Evolutionary conservation across 2,329 filamentous ascomycete species (phyloP).

Genomic region (Alternaria viburni): DNA sequence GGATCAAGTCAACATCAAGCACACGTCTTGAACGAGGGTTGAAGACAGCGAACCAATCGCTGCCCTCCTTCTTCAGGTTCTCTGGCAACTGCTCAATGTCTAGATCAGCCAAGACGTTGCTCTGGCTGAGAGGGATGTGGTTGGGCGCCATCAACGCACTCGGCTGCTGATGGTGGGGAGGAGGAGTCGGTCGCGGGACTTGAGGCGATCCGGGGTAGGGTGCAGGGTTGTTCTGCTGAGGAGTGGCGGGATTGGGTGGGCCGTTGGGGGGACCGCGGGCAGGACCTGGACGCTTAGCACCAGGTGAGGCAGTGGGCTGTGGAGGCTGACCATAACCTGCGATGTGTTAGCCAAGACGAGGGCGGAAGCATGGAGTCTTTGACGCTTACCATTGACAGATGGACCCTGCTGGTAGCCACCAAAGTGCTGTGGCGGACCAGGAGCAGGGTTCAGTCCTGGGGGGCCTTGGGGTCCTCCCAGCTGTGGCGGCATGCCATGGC

Average conservation of each 20-base stretch:
- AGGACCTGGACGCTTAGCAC: slow-evolving; percentile 72
- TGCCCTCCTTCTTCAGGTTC: slow-evolving; percentile 84
- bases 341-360: slow-evolving; percentile 12
- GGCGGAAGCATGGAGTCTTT: slow-evolving; percentile 12
- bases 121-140: slow-evolving; percentile 56
- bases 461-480: slow-evolving; percentile 77
- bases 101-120: slow-evolving; percentile 81
- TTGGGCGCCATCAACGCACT: slow-evolving; percentile 38
- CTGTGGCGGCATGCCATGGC: slow-evolving; percentile 64
- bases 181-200: slow-evolving; percentile 76
- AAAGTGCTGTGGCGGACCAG: slow-evolving; percentile 71
- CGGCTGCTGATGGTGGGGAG: slow-evolving; percentile 53
- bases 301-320: slow-evolving; percentile 84
- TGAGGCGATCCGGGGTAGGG: slow-evolving; percentile 90
- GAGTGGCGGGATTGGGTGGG: slow-evolving; percentile 75
- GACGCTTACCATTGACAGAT: slow-evolving; percentile 64
- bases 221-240: slow-evolving; percentile 87
- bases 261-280: slow-evolving; percentile 66
- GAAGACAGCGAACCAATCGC: slow-evolving; percentile 97
- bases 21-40: slow-evolving; percentile 89
- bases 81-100: slow-evolving; percentile 85
- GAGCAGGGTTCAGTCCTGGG: slow-evolving; percentile 65
- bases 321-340: slow-evolving; percentile 82
- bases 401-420: slow-evolving; percentile 70
- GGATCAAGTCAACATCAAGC: slow-evolving; percentile 90